Percentiles rank a stretch among this genome's conserved stretches.
These are phyloP conservation scores for Ophiostoma sp. DNA, from an alignment of 2,329 filamentous ascomycete species.

Conservation along the genomic window DNA sequence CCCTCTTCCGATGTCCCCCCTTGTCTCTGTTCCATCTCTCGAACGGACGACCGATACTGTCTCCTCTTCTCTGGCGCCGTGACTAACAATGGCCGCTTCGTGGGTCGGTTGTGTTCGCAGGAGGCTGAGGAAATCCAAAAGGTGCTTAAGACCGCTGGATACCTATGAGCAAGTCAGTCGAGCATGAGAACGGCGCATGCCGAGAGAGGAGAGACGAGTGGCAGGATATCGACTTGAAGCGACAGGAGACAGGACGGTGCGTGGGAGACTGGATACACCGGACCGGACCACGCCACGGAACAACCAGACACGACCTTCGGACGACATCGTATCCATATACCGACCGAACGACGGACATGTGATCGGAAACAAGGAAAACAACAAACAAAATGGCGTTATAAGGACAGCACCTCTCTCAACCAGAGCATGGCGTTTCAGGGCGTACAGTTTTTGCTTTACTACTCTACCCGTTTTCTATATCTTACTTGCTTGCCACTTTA, in stretches of 20 bases:
- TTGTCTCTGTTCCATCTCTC: neutral
- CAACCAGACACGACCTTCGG: neutral
- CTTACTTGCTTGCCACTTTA: neutral
- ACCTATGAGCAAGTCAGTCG: conserved; percentile 38
- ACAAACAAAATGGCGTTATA: conserved; percentile 14
- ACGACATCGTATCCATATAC: neutral
- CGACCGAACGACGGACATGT: neutral
- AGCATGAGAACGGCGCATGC: neutral
- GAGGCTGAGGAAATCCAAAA: conserved; percentile 40
- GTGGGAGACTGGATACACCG: neutral
- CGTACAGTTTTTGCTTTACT: neutral
- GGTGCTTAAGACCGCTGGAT: conserved; percentile 44
- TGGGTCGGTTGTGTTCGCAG: conserved; percentile 31
- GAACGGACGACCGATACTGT: neutral
- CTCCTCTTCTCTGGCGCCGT: neutral
- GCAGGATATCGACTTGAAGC: too few species aligned
- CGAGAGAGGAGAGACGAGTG: neutral
- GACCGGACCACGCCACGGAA: neutral
- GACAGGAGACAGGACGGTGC: neutral
- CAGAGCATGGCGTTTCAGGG: conserved; percentile 18
- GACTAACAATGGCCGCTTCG: conserved; percentile 25
- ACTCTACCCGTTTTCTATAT: neutral
- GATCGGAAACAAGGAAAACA: neutral
- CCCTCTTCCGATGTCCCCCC: neutral
- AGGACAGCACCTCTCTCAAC: neutral